Evolutionary conservation across 116 monocot genomes (phyloP).

Genomic region (Phalaenopsis hybrid): DNA sequence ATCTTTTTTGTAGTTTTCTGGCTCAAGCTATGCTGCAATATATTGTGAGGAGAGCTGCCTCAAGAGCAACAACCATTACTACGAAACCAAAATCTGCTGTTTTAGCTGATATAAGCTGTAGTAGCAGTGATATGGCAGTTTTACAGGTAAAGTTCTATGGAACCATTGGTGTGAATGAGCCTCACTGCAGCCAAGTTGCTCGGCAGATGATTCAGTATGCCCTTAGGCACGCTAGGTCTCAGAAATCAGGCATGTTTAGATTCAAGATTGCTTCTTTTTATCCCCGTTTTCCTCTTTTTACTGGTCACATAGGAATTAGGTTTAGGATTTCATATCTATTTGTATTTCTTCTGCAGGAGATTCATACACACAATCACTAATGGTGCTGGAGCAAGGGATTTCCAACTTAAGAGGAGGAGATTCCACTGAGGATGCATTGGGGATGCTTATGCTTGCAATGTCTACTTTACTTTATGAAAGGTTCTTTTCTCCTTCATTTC

Average conservation of each 20-base stretch:
- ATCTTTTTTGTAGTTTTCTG: not conserved
- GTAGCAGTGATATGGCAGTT: not conserved
- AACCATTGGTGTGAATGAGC: slow-evolving; percentile 6
- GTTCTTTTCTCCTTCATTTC: slow-evolving; percentile 14
- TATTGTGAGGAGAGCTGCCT: not conserved
- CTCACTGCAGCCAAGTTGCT: slow-evolving; percentile 35
- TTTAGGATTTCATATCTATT: not conserved
- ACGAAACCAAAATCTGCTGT: not conserved
- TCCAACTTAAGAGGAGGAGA: slow-evolving; percentile 34
- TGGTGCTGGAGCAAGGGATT: slow-evolving; percentile 79
- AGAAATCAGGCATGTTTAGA: slow-evolving; percentile 41
- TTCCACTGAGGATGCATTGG: slow-evolving; percentile 35
- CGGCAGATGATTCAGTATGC: slow-evolving; percentile 82
- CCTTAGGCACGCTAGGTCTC: slow-evolving; percentile 54
- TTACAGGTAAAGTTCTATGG: slow-evolving; percentile 16
- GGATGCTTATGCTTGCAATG: slow-evolving; percentile 72
- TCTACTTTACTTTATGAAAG: slow-evolving; percentile 88
- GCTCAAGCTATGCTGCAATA: not conserved
- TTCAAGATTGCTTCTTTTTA: not conserved
- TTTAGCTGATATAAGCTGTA: not conserved
- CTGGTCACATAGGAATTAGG: not conserved
- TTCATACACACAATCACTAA: slow-evolving; percentile 59
- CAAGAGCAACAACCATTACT: not conserved
- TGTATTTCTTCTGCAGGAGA: slow-evolving; percentile 27
- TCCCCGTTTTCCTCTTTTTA: not conserved